Evolutionary conservation across 2,329 filamentous ascomycete species (phyloP).

Genomic region (Hymenoscyphus scutula): DNA sequence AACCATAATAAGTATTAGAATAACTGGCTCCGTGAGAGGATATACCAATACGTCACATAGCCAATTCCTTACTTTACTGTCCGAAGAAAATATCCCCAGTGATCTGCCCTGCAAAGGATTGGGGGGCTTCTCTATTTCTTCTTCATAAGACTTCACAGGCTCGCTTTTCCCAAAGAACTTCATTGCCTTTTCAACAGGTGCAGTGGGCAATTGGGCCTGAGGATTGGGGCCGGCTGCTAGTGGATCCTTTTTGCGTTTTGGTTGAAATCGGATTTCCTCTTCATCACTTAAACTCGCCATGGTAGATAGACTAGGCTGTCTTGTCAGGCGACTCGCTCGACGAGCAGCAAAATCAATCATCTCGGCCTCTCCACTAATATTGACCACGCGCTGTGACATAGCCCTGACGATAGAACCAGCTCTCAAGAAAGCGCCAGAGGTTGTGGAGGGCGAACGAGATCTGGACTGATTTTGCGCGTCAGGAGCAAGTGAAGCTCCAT

Average conservation of each 20-base stretch:
- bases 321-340: constrained; percentile 25
- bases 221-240: constrained; percentile 36
- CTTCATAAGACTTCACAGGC: constrained; percentile 21
- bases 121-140: constrained; percentile 41
- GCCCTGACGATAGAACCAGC: constrained; percentile 75
- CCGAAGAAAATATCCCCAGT: constrained; percentile 77
- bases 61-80: constrained; percentile 69
- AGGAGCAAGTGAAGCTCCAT: constrained; percentile 55
- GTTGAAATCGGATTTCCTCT: constrained; percentile 24
- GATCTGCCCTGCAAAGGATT: constrained; percentile 88
- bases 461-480: constrained; percentile 40
- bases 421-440: constrained; percentile 61
- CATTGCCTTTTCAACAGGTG: constrained; percentile 35
- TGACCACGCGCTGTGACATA: constrained; percentile 97
- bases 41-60: constrained; percentile 85
- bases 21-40: constrained; percentile 80
- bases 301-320: constrained; percentile 13
- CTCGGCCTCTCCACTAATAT: constrained; percentile 90
- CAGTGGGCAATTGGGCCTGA: constrained; percentile 24
- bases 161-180: constrained; percentile 27
- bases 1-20: constrained; percentile 81
- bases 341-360: constrained; percentile 63
- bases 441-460: constrained; percentile 61
- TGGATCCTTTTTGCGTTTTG: constrained; percentile 31
- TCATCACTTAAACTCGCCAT: constrained; percentile 29